phyloP scores from a whole-genome alignment of 2,329 filamentous ascomycete genomes.

The Phyllachora maydis region DNA sequence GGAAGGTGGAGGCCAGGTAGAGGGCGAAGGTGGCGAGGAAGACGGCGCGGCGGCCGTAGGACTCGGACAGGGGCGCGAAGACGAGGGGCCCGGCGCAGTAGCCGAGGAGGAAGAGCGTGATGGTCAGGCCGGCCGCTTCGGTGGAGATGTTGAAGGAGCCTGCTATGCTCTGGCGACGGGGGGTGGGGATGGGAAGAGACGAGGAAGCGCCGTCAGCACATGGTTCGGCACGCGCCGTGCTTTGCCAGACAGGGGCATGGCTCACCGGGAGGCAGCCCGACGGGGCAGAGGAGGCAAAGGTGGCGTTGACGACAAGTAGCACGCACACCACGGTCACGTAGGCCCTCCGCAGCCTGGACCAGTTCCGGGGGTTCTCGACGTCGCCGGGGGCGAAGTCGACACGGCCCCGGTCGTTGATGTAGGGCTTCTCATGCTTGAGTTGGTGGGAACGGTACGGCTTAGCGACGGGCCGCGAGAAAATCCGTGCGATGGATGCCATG shows the following conservation, averaged over 20 bases:
- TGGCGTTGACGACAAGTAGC: constrained; percentile 30
- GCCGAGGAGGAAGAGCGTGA: constrained; percentile 31
- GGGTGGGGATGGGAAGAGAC: too few species aligned
- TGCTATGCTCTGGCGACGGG: constrained; percentile 15
- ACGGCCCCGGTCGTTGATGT: constrained; percentile 25
- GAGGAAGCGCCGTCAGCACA: too few species aligned
- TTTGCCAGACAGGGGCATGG: constrained; percentile 4
- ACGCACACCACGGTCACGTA: constrained; percentile 19
- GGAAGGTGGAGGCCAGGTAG: constrained; percentile 4
- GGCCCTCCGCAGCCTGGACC: constrained; percentile 17
- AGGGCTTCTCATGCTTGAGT: constrained; percentile 12
- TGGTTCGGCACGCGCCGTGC: too few species aligned
- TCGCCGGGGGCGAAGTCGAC: constrained; percentile 28
- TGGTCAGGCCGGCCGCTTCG: constrained; percentile 24
- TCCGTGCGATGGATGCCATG: constrained; percentile 19
- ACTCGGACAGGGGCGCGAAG: constrained; percentile 23
- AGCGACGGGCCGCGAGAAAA: constrained; percentile 26
- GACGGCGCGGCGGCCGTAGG: constrained; percentile 5
- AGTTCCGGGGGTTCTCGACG: constrained; percentile 27
- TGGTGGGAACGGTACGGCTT: constrained; percentile 26
- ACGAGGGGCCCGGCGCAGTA: constrained; percentile 37
- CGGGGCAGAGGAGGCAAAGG: constrained; percentile 24
- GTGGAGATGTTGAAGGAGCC: constrained; percentile 22
- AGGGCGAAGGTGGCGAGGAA: constrained; percentile 5
- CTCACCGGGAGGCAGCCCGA: constrained; percentile 12